Evolutionary conservation across 2,329 filamentous ascomycete species (phyloP), one percentile per base, ranked within the genome.

Genomic region (Penicillium verrucosum): DNA sequence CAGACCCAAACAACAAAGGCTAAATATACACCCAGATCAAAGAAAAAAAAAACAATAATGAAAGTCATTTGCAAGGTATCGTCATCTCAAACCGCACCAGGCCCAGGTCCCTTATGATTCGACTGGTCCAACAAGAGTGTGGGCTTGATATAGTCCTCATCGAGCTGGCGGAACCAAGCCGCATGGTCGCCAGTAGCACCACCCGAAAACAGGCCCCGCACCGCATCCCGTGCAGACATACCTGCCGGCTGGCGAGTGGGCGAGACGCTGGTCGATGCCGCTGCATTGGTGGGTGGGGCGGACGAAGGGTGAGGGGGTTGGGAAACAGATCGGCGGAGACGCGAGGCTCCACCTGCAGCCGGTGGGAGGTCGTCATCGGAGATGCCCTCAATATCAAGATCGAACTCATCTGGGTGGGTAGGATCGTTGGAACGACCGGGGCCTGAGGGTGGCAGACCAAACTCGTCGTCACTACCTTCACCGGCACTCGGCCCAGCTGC

Each of bases 71-170:
- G 44, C 48, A 49, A 60, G 36, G 48, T 58, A 63, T 56, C 18
- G 43, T 37, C 36, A 38, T 47, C 27, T 66, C 63, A 76, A 57
- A 76, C 74, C 34, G 73, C 73, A 11, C 73, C 73, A 42, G 73
- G 60, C 14, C 60, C 59, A 18, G 64, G 74, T 3, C 74, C 75
- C 59, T 76, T 76, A 57, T 76, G 72, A 37, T 74, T 73, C 27
- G 74, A 75, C 44, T 88, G 89, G 75, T 97, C 92, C 21, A 97
- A 82, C 62, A 97, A 75, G 54, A 97, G 77, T 70, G 88, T 90
- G 18, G 93, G 93, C 80, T 97, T 97, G 75, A 97, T 92, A 73
- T 92, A 97, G 59, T 92, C 91, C 74, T 99, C 94, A 72, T 99
- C 94, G 58, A 99, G 79, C 75, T 96, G 92, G 64, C 87, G 87